A percentile compares a stretch with the other conserved stretches of the same genome.
Evolutionary conservation across 2,329 filamentous ascomycete genomes (phyloP).

Genomic region (Neoscytalidium dimidiatum): DNA sequence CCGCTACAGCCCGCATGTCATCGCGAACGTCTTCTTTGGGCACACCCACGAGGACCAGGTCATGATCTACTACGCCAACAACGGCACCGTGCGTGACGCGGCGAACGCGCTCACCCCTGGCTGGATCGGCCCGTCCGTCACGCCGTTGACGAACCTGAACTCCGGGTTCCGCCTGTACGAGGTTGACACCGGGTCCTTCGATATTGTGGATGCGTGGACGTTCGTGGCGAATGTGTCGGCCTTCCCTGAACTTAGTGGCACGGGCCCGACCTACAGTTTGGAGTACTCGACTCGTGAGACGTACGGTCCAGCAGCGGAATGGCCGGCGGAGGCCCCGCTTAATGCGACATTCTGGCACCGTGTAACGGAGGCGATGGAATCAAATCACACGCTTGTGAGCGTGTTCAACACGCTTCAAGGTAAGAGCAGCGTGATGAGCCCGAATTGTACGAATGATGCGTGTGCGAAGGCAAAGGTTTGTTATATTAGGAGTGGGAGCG

Average conservation of each 20-base stretch:
- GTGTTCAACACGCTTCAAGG: slow-evolving; percentile 56
- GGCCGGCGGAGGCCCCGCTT: slow-evolving; percentile 52
- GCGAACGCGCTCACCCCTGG: slow-evolving; percentile 50
- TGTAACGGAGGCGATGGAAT: slow-evolving; percentile 60
- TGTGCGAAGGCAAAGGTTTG: slow-evolving; percentile 59
- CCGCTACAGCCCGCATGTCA: slow-evolving; percentile 57
- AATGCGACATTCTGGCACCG: slow-evolving; percentile 63
- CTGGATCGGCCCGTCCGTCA: slow-evolving; percentile 56
- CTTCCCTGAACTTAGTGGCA: slow-evolving; percentile 41
- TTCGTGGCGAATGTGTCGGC: slow-evolving; percentile 55
- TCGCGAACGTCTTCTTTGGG: slow-evolving; percentile 57
- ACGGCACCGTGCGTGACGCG: slow-evolving; percentile 46
- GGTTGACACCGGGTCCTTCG: slow-evolving; percentile 56
- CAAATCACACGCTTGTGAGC: slow-evolving; percentile 50
- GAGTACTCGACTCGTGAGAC: slow-evolving; percentile 56
- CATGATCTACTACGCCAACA: slow-evolving; percentile 57
- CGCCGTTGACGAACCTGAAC: slow-evolving; percentile 58
- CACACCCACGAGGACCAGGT: slow-evolving; percentile 59
- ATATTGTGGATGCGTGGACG: slow-evolving; percentile 57
- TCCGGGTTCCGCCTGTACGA: slow-evolving; percentile 57
- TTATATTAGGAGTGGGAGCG: slow-evolving; percentile 60
- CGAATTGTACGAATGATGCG: slow-evolving; percentile 53
- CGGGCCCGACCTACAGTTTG: slow-evolving; percentile 51
- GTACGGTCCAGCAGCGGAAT: slow-evolving; percentile 47
- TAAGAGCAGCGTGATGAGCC: slow-evolving; percentile 52